Conservation (phyloP, 257 asterid genomes). For the Gentiana macrophylla region DNA sequence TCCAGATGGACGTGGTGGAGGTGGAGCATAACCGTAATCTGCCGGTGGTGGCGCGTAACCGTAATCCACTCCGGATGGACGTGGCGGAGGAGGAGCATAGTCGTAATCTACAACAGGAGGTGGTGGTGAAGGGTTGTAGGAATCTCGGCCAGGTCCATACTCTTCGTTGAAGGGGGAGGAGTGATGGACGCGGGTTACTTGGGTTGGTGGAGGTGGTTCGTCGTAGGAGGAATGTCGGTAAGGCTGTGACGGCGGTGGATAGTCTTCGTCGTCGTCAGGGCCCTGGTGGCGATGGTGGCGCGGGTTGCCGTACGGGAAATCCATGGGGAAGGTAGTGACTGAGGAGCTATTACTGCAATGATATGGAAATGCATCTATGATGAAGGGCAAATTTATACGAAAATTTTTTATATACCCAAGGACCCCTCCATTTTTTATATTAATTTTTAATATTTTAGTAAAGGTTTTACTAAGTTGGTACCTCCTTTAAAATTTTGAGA, state of each 20-base stretch:
- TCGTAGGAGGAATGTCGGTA: slow-evolving; percentile 5
- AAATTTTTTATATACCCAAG: too few species aligned
- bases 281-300: slow-evolving; percentile 15
- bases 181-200: slow-evolving; percentile 12
- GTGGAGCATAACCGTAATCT: slow-evolving; percentile 8
- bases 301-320: slow-evolving; percentile 3
- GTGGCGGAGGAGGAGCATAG: slow-evolving; percentile 12
- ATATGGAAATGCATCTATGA: too few species aligned
- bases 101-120: neutral
- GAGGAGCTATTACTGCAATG: too few species aligned
- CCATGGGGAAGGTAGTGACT: neutral
- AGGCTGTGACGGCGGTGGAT: slow-evolving; percentile 3
- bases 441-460: too few species aligned
- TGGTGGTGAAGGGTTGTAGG: slow-evolving; percentile 5
- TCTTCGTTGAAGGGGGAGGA: slow-evolving; percentile 17
- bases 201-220: slow-evolving; percentile 20
- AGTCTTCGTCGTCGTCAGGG: neutral
- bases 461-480: too few species aligned
- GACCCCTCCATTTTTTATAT: too few species aligned
- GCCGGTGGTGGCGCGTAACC: slow-evolving; percentile 8
- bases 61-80: neutral
- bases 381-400: too few species aligned
- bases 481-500: too few species aligned
- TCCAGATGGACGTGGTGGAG: slow-evolving; percentile 3
- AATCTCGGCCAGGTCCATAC: slow-evolving; percentile 4